Base-by-base conservation (phyloP, 108 stramenopile species). In the Conticribra guillardii region DNA sequence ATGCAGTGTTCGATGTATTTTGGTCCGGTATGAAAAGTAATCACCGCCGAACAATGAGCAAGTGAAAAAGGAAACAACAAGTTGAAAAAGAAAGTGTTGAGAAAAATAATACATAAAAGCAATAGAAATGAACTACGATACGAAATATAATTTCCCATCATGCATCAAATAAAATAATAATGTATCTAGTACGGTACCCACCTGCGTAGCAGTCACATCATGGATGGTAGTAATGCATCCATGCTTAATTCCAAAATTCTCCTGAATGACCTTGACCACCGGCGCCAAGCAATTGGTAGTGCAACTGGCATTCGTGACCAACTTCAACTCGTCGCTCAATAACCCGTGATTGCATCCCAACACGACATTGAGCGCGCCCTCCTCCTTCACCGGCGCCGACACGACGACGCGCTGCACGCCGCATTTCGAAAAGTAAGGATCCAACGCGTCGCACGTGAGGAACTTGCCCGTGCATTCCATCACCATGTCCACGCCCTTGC, bases 221-320 rank as follows among this genome's bases (percentile, higher is more conserved):
- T 98, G 97, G 59, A 97, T 85, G 27, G 97, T 98, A 19, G 96
- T 97, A 69, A 98, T 97, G 68, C 91, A 95, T 0, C 97, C 95
- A 73, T 95, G 94, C 49, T 76, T 74, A 73, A 98, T 98, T 7
- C 92, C 94, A 72, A 97, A 94, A 47, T 86, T 94, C 68, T 96
- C 95, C 63, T 94, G 77, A 34, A 98, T 87, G 9, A 96, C 94
- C 76, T 92, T 93, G 47, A 97, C 93, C 28, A 96, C 91, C n/a
- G 94, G 95, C 33, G 90, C 94, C 51, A 98, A 75, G 61, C 96
- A 98, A 76, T 98, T 98, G 61, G 97, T 98, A 8, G 97, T 98
- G 70, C 97, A 98, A 45, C 90, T 92, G 18, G 97, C 97, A 53
- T 96, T 96, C 0, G 96, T 96, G 53, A 96, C 91, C 28, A 98